These are phyloP conservation scores for Candida nemodendra DNA, from an alignment of 805 yeast species.

Conservation along the genomic window DNA sequence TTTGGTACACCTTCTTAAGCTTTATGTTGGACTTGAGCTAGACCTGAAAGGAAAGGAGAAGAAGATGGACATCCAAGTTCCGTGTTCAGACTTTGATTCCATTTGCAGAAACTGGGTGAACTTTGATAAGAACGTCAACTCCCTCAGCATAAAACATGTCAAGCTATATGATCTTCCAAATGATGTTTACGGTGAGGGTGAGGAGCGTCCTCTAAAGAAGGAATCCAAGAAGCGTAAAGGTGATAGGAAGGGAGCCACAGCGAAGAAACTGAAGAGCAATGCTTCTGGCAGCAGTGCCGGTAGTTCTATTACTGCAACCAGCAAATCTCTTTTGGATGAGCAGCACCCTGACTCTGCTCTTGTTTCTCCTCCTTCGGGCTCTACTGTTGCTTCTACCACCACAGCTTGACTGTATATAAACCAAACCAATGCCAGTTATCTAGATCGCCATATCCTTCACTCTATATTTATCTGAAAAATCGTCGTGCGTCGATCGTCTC, in stretches of 20 bases:
- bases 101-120: slow-evolving; percentile 72
- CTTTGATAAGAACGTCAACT: slow-evolving; percentile 59
- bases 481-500: too few relatives aligned
- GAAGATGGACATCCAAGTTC: slow-evolving; percentile 80
- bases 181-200: slow-evolving; percentile 81
- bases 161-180: slow-evolving; percentile 79
- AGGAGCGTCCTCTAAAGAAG: slow-evolving; percentile 65
- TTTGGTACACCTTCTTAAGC: slow-evolving; percentile 61
- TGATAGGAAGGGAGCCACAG: slow-evolving; percentile 31
- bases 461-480: too few relatives aligned
- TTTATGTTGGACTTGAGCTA: slow-evolving; percentile 76
- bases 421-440: neutral
- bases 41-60: slow-evolving; percentile 51
- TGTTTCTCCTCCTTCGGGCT: slow-evolving; percentile 7
- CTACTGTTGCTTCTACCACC: slow-evolving; percentile 8
- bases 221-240: slow-evolving; percentile 51
- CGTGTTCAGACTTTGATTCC: slow-evolving; percentile 85
- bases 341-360: slow-evolving; percentile 1
- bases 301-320: slow-evolving; percentile 8
- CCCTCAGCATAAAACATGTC: slow-evolving; percentile 68
- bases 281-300: slow-evolving; percentile 8
- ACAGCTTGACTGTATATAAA: neutral
- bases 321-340: neutral
- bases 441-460: too few relatives aligned
- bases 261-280: slow-evolving; percentile 31